phyloP scores from a whole-genome alignment of 2,329 filamentous ascomycete species.

The Epichloe scottii region DNA sequence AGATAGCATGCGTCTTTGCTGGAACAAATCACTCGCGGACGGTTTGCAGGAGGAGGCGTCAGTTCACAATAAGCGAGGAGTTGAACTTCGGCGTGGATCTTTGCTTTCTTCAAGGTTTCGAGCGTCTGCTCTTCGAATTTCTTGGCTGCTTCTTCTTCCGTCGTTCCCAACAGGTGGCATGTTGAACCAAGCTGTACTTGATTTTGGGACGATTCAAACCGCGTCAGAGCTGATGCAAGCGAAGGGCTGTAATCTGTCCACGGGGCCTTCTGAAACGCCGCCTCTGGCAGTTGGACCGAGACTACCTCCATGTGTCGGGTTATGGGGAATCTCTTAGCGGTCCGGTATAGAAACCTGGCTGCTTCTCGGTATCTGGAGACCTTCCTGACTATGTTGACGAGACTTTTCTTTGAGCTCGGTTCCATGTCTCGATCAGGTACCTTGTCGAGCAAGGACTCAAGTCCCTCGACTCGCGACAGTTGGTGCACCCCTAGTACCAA shows the following conservation, averaged over 20 bases:
- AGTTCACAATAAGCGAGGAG: neutral
- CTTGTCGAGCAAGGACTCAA: constrained; percentile 8
- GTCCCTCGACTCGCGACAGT: constrained; percentile 12
- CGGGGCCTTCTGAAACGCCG: neutral
- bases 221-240: neutral
- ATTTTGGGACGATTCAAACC: neutral
- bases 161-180: neutral
- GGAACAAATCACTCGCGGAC: constrained; percentile 31
- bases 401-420: constrained; percentile 6
- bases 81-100: constrained; percentile 4
- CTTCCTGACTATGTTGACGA: constrained; percentile 22
- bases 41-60: neutral
- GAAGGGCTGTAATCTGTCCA: neutral
- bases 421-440: constrained; percentile 7
- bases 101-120: neutral
- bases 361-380: constrained; percentile 25
- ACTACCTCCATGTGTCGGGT: constrained; percentile 17
- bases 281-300: constrained; percentile 15
- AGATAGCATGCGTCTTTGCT: constrained; percentile 39
- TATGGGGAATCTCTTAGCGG: constrained; percentile 18
- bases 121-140: neutral
- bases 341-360: constrained; percentile 19
- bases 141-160: neutral
- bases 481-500: constrained; percentile 10
- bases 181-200: neutral